phyloP scores from a whole-genome alignment of 257 asterid genomes.

The Solanum etuberosum region DNA sequence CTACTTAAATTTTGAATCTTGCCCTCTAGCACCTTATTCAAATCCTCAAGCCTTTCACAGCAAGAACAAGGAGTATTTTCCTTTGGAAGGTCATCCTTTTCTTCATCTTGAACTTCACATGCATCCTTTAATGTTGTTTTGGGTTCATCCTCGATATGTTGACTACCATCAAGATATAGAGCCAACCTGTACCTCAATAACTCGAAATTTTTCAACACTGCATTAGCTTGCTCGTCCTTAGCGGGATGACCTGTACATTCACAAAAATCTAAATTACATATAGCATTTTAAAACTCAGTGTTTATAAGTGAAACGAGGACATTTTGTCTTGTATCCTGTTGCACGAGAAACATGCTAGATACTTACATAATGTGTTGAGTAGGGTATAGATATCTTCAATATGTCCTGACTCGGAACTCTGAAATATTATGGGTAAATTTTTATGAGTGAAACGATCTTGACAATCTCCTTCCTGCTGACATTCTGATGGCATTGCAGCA shows the following conservation, averaged over 20 bases:
- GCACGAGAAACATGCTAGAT: background rate
- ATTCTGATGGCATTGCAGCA: background rate
- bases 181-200: background rate
- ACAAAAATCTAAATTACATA: background rate
- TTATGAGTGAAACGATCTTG: background rate
- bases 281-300: background rate
- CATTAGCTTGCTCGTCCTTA: background rate
- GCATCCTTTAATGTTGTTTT: background rate
- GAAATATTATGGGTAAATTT: background rate
- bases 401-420: background rate
- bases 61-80: background rate
- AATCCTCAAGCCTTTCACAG: background rate
- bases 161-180: background rate
- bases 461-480: background rate
- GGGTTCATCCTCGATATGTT: background rate
- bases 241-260: background rate
- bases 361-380: conserved; percentile 2
- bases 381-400: background rate
- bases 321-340: background rate
- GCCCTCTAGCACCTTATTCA: background rate
- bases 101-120: background rate
- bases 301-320: background rate
- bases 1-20: background rate
- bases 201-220: background rate
- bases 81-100: background rate